These are phyloP conservation scores for Sicyos baderoa DNA, from an alignment of 306 rosid species.

Conservation along the genomic window DNA sequence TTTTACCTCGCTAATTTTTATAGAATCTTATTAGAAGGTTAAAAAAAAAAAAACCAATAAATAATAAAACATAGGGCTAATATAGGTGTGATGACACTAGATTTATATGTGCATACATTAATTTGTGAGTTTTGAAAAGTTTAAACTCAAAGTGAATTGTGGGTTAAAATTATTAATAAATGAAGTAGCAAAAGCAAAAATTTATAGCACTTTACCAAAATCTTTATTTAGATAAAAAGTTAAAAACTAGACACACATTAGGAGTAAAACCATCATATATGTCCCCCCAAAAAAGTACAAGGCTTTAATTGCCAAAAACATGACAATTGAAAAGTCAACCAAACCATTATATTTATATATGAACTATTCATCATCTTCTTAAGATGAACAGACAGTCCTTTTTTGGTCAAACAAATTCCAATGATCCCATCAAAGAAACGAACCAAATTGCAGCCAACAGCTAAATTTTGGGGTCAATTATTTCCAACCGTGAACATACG, in stretches of 20 bases:
- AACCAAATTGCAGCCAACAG: neutral
- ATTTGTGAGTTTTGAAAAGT: no score
- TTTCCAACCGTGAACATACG: neutral
- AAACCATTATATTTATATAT: neutral
- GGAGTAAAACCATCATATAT: neutral
- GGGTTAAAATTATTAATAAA: no score
- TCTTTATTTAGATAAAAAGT: no score
- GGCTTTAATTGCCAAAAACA: neutral
- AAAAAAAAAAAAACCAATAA: no score
- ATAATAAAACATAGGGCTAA: no score
- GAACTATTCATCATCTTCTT: neutral
- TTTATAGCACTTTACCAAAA: neutral
- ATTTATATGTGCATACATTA: no score
- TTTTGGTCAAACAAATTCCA: neutral
- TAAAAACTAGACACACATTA: no score
- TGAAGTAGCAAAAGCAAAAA: neutral
- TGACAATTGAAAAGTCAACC: neutral
- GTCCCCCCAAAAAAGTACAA: neutral
- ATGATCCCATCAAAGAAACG: neutral
- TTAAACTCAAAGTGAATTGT: neutral
- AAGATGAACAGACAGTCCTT: neutral
- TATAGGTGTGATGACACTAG: no score
- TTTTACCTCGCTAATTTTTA: no score
- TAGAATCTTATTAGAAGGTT: neutral
- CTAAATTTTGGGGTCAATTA: constrained; percentile 1